Percentiles rank a stretch among this genome's conserved stretches.
These are phyloP conservation scores for Aspergillus funiculosus DNA, from an alignment of 495 filamentous ascomycete genomes.

Conservation along the genomic window DNA sequence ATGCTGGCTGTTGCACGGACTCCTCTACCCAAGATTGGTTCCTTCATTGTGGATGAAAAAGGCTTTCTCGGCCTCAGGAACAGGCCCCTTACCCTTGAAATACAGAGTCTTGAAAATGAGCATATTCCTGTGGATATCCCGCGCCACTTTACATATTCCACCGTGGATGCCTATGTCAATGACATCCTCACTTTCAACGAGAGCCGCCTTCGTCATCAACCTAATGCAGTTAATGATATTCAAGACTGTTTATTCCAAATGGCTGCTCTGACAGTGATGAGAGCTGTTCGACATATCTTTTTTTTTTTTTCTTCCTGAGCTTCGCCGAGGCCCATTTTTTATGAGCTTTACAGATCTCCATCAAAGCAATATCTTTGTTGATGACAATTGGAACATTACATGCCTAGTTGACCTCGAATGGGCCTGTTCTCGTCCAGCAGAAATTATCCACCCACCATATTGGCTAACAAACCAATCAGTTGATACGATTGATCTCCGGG, in stretches of 20 bases:
- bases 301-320: too few species aligned
- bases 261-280: too few species aligned
- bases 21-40: constrained; percentile 24
- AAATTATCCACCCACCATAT: too few species aligned
- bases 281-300: too few species aligned
- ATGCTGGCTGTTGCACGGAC: constrained; percentile 19
- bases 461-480: too few species aligned
- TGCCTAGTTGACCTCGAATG: too few species aligned
- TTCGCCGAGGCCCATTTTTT: too few species aligned
- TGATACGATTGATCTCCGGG: too few species aligned
- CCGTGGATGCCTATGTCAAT: constrained; percentile 29
- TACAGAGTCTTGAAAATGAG: constrained; percentile 32
- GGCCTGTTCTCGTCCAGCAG: too few species aligned
- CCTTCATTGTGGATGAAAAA: constrained; percentile 20
- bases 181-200: constrained; percentile 30
- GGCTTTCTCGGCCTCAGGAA: constrained; percentile 24
- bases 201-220: constrained; percentile 30
- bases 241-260: constrained; percentile 26
- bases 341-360: too few species aligned
- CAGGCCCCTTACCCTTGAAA: constrained; percentile 24
- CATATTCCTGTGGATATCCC: constrained; percentile 29
- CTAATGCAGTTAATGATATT: constrained; percentile 26
- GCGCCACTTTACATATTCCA: constrained; percentile 28
- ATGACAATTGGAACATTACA: too few species aligned
- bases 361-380: too few species aligned